Evolutionary conservation across 108 stramenopile species (phyloP), one percentile per base, ranked within the genome.

Genomic region (Cyclotella choctawhatcheeana): DNA sequence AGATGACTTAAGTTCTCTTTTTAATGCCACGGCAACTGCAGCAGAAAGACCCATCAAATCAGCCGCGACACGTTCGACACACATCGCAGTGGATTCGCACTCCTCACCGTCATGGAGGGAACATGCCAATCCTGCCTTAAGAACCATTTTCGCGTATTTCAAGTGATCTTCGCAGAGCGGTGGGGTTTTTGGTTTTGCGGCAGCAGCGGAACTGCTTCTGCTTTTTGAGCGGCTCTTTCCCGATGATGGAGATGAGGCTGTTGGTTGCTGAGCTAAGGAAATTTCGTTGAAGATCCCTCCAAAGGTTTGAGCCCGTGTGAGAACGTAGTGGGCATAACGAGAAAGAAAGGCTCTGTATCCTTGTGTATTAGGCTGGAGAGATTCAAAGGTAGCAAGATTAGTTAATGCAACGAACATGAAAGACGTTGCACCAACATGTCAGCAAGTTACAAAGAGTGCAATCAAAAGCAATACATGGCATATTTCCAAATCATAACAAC

Each of bases 221-320:
- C 25, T 44, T 80, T 79, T 67, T 25, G 73, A 60, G 51, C 61
- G 58, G 32, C 64, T 47, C 53, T 79, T 79, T 51, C 65, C 66
- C 43, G 77, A 60, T 37, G 64, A 48, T 18, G 77, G 65, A 34
- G 64, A 43, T 0, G 68, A 30, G 37, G 48, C 14, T 14, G 76
- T 33, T 47, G 69, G 56, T 29, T 27, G 47, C 27, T 64, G 32
- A 34, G 73, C 76, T 14, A 53, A 68, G 37, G 87, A 82, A 29
- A 96, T 90, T 85, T 96, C 94, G 47, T 86, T 88, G 67, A 96
- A 96, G 76, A 87, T 69, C 21, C 92, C 92, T 22, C 91, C 92
- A 58, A 93, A 96, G 62, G 91, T 92, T 74, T 93, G 92, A 20
- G 89, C 88, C n/a, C 94, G 88, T 16, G 93, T 85, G 17, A 96